Evolutionary conservation across 352 stramenopile genomes (phyloP).

Genomic region (Pseudoperonospora humuli): DNA sequence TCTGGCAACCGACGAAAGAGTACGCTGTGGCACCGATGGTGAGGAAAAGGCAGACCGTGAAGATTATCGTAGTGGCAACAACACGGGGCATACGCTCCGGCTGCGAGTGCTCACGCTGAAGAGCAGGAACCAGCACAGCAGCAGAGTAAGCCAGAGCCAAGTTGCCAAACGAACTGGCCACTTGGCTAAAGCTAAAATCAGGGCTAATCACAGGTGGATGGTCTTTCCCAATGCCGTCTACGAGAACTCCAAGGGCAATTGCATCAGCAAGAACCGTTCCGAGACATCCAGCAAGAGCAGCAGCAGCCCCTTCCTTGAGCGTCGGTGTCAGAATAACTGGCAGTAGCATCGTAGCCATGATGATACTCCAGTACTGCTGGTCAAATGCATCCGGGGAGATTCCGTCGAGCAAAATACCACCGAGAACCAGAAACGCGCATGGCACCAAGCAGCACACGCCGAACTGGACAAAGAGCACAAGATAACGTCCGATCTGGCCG

Average conservation of each 20-base stretch:
- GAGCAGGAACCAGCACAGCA: conserved; percentile 45
- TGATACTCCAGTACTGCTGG: conserved; percentile 46
- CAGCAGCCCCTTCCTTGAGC: conserved; percentile 48
- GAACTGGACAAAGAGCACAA: conserved; percentile 49
- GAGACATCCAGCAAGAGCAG: conserved; percentile 44
- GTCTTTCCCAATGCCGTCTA: conserved; percentile 32
- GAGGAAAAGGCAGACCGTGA: conserved; percentile 42
- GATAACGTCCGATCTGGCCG: conserved; percentile 35
- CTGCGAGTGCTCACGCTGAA: conserved; percentile 57
- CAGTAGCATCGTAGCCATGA: conserved; percentile 46
- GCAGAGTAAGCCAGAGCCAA: conserved; percentile 49
- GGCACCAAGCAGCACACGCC: conserved; percentile 49
- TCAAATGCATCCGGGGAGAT: conserved; percentile 46
- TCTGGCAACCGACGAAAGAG: conserved; percentile 48
- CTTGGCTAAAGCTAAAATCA: conserved; percentile 38
- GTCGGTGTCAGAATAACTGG: conserved; percentile 52
- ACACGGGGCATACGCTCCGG: conserved; percentile 50
- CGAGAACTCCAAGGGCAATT: conserved; percentile 38
- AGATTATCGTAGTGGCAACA: conserved; percentile 37
- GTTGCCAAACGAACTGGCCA: conserved; percentile 53
- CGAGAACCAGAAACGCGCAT: conserved; percentile 52
- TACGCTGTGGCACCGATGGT: conserved; percentile 39
- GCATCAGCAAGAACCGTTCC: conserved; percentile 47
- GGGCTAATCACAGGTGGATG: conserved; percentile 31
- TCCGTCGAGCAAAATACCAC: conserved; percentile 42